Evolutionary conservation across 768 basidiomycete species (phyloP).

Genomic region (Amanita inopinata): DNA sequence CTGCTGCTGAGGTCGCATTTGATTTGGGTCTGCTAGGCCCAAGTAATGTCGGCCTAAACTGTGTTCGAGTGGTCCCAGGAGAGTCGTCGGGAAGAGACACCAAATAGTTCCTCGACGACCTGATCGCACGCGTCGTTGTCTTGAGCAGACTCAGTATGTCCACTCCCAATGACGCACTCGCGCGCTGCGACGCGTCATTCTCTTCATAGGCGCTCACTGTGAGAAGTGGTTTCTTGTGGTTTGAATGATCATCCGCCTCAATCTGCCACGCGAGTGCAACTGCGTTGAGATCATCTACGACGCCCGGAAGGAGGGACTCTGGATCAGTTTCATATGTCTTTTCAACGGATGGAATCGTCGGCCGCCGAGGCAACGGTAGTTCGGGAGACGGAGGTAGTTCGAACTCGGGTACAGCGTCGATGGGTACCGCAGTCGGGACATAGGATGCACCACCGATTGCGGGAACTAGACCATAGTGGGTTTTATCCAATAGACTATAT

Average conservation of each 20-base stretch:
- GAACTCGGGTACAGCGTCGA: constrained; percentile 30
- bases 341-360: constrained; percentile 42
- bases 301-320: constrained; percentile 65
- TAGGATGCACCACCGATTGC: constrained; percentile 58
- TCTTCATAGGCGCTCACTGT: constrained; percentile 11
- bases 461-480: constrained; percentile 57
- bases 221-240: constrained; percentile 10
- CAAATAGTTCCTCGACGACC: constrained; percentile 77
- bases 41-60: constrained; percentile 48
- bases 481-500: constrained; percentile 34
- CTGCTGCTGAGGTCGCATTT: constrained; percentile 17
- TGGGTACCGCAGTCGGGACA: constrained; percentile 17
- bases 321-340: constrained; percentile 68
- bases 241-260: constrained; percentile 13
- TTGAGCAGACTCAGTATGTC: constrained; percentile 69
- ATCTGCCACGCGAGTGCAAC: constrained; percentile 60
- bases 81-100: constrained; percentile 74
- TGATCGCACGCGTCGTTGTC: constrained; percentile 70
- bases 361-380: constrained; percentile 35
- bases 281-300: constrained; percentile 61
- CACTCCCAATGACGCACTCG: too few species aligned
- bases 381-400: constrained; percentile 64
- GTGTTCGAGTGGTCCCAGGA: constrained; percentile 39
- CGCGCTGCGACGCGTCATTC: constrained; percentile 5
- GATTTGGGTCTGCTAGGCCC: constrained; percentile 27